Conservation (phyloP, 768 basidiomycete species). For the Boletus coccyginus region DNA sequence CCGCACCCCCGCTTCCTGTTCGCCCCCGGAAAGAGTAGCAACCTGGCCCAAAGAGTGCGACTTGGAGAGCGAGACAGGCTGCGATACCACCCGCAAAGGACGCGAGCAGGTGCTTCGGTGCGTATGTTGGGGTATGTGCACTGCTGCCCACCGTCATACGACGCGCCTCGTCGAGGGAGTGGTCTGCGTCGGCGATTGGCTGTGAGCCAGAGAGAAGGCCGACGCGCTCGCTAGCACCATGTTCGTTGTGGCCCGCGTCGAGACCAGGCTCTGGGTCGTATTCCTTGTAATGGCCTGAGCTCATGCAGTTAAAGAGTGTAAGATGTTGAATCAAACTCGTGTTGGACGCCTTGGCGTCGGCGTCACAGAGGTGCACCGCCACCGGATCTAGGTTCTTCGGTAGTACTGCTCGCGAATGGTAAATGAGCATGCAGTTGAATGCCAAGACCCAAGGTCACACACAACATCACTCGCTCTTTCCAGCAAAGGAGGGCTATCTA, state of each 20-base stretch:
- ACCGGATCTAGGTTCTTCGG: too few relatives aligned
- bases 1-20: neutral
- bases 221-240: slow-evolving; percentile 30
- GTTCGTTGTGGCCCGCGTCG: neutral
- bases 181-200: neutral
- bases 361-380: too few relatives aligned
- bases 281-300: slow-evolving; percentile 17
- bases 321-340: too few relatives aligned
- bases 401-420: too few relatives aligned
- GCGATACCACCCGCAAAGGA: slow-evolving; percentile 56
- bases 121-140: too few relatives aligned
- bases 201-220: slow-evolving; percentile 34
- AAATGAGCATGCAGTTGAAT: too few relatives aligned
- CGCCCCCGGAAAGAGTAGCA: slow-evolving; percentile 31
- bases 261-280: slow-evolving; percentile 44
- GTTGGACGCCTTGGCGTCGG: too few relatives aligned
- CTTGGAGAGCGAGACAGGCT: slow-evolving; percentile 50
- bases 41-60: slow-evolving; percentile 33
- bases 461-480: too few relatives aligned
- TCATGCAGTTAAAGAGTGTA: slow-evolving; percentile 1
- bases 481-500: too few relatives aligned
- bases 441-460: too few relatives aligned
- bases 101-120: slow-evolving; percentile 35
- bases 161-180: too few relatives aligned
- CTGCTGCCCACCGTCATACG: too few relatives aligned